Percentiles rank a stretch among this genome's conserved stretches.
phyloP scores from a whole-genome alignment of 306 rosid species.

The Myrica gale region DNA sequence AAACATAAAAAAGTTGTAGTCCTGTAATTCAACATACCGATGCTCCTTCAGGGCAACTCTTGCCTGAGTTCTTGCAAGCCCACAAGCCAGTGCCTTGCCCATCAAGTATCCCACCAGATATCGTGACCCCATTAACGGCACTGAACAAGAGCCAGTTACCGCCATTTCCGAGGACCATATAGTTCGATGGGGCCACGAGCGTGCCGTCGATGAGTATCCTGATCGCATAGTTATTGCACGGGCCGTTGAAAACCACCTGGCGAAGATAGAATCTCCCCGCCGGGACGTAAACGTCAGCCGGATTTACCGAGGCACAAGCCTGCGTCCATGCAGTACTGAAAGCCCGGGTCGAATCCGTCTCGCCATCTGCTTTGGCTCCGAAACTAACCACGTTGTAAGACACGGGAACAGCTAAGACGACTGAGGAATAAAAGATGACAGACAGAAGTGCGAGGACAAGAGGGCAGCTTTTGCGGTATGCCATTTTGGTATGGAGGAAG shows the following conservation, averaged over 20 bases:
- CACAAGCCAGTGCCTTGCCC: constrained; percentile 50
- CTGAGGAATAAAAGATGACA: constrained; percentile 10
- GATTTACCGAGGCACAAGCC: constrained; percentile 39
- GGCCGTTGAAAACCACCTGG: constrained; percentile 37
- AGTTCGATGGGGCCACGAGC: constrained; percentile 44
- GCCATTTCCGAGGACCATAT: constrained; percentile 34
- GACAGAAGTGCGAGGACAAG: not conserved
- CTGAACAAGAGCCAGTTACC: constrained; percentile 41
- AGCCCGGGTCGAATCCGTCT: constrained; percentile 37
- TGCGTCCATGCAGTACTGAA: constrained; percentile 38
- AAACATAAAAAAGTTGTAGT: not conserved
- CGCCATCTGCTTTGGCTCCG: constrained; percentile 39
- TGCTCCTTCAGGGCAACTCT: constrained; percentile 49
- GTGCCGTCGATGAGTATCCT: constrained; percentile 40
- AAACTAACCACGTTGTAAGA: constrained; percentile 33
- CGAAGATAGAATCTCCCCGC: constrained; percentile 38
- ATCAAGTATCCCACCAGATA: constrained; percentile 46
- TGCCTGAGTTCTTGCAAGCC: constrained; percentile 46
- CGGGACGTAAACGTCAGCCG: constrained; percentile 43
- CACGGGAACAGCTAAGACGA: not conserved
- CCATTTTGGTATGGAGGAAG: constrained; percentile 11
- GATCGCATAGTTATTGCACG: constrained; percentile 39
- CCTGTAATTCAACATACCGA: constrained; percentile 28
- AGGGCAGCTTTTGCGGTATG: constrained; percentile 2
- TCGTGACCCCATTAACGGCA: constrained; percentile 37